Evolutionary conservation across 345 rosid species (phyloP), one percentile per base, ranked within the genome.

Genomic region (Eucalyptus sp.): DNA sequence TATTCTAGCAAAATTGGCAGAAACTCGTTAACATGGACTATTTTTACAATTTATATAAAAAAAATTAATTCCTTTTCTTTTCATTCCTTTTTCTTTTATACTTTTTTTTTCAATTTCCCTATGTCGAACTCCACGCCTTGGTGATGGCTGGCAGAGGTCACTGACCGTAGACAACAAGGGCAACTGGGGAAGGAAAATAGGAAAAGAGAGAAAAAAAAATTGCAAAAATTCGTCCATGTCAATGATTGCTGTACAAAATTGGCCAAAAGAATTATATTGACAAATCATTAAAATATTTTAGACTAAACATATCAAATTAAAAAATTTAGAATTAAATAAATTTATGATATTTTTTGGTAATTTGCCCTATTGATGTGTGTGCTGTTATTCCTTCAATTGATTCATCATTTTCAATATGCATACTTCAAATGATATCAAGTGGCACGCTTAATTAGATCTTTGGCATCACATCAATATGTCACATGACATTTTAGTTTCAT

Each of bases 111-210:
- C 33, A 13, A 62, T 62, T 4, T 13, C 8, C 33, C 10, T 29
- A 0, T 62, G 1, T 17, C 5, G 0, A 13, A 29, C 79, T 15
- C 22, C 0, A 7, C 13, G 44, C 80, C 44, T 33, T 10, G 25
- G 44, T 17, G 79, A 33, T 17, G 22, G 79, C 22, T 17, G 2
- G 24, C 1, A 3, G 43, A 68, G 43, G 6, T 33, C 2, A 2
- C 2, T 3, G 2, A 17, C 44, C 80, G 1, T 5, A 33, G 13
- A 33, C 4, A 3, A 33, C 4, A 3, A 33, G 80, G 80, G 25
- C 13, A 22, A 17, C 7, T 5, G 2, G 44, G 6, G 25, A 22
- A 33, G 80, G 24, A 7, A 68, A 68, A 68, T 17, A 68, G 25
- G 43, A 33, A 68, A 33, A 66, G 3, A 68, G 3, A 17, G 18